These are phyloP conservation scores for Fragaria vesca DNA, from an alignment of 306 rosid genomes.

Conservation along the genomic window DNA sequence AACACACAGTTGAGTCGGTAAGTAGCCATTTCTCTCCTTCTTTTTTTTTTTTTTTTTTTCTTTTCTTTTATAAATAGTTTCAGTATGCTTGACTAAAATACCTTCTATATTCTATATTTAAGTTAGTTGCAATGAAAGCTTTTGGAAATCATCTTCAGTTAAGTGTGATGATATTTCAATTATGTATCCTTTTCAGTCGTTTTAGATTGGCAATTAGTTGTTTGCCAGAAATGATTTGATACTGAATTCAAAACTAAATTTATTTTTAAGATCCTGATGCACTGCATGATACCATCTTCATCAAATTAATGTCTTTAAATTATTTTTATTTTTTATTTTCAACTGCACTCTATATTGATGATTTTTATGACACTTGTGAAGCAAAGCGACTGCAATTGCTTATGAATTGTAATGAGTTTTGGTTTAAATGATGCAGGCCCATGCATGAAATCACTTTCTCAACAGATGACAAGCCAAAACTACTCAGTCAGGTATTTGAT, in stretches of 20 bases:
- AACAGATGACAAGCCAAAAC: conserved; percentile 93
- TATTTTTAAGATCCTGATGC: conserved; percentile 18
- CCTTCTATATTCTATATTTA: not conserved
- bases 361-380: conserved; percentile 22
- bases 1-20: conserved; percentile 54
- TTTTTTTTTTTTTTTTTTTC: not conserved
- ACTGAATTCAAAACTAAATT: not conserved
- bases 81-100: not conserved
- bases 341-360: conserved; percentile 1
- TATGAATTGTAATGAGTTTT: conserved; percentile 17
- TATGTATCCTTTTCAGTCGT: not conserved
- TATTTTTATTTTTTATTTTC: not conserved
- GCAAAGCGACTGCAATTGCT: conserved; percentile 16
- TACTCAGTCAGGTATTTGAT: conserved; percentile 87
- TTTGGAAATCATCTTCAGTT: conserved; percentile 1
- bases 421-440: conserved; percentile 66
- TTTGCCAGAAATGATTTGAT: not conserved
- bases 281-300: not conserved
- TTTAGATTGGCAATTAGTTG: not conserved
- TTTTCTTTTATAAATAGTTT: not conserved
- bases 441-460: conserved; percentile 99
- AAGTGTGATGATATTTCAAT: not conserved
- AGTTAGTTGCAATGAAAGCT: not conserved
- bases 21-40: conserved; percentile 16
- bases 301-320: not conserved